phyloP scores from a whole-genome alignment of 768 basidiomycete genomes.

The Udeniomyces megalosporus region DNA sequence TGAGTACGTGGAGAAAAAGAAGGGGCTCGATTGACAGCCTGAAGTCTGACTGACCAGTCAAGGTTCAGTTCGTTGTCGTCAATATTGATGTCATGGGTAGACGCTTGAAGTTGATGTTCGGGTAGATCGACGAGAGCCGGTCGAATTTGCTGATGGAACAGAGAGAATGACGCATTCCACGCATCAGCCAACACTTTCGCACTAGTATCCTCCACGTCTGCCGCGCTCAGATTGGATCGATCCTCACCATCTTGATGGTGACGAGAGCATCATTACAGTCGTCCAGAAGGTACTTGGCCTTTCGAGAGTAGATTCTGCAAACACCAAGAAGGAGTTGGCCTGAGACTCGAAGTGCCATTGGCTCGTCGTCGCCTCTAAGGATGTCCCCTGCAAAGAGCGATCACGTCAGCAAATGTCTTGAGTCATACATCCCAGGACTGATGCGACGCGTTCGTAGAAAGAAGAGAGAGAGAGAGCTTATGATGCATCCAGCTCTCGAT shows the following conservation, averaged over 20 bases:
- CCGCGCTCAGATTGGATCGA: too few relatives aligned
- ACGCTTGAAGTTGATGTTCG: constrained; percentile 76
- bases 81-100: constrained; percentile 74
- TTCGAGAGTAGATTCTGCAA: constrained; percentile 90
- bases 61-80: constrained; percentile 38
- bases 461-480: too few relatives aligned
- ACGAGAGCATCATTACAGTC: constrained; percentile 93
- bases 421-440: neutral
- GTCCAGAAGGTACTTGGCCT: constrained; percentile 92
- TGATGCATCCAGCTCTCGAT: neutral
- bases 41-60: constrained; percentile 30
- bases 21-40: neutral
- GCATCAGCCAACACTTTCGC: too few relatives aligned
- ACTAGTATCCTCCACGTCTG: too few relatives aligned
- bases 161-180: neutral
- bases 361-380: constrained; percentile 63
- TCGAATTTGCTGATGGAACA: constrained; percentile 36
- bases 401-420: neutral
- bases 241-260: constrained; percentile 84
- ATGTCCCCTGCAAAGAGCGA: constrained; percentile 47
- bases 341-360: constrained; percentile 86
- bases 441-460: neutral
- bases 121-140: constrained; percentile 92
- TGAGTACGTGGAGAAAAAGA: constrained; percentile 7
- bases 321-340: constrained; percentile 93